Percentiles rank a stretch among this genome's conserved stretches.
phyloP scores from a whole-genome alignment of 306 rosid genomes.

The Lupinus albus region DNA sequence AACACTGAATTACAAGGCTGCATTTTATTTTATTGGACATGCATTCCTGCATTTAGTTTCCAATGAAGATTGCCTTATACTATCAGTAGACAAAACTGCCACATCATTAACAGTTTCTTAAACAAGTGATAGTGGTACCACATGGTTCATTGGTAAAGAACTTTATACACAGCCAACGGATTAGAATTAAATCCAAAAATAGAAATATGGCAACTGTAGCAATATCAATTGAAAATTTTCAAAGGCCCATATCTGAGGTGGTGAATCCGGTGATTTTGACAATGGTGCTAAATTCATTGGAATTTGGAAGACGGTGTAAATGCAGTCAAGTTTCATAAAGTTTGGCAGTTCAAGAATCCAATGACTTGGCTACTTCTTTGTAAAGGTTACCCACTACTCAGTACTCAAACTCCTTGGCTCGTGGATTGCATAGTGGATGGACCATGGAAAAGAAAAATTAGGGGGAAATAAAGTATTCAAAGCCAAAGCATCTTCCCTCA shows the following conservation, averaged over 20 bases:
- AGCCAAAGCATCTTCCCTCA: background rate
- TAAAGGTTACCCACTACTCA: background rate
- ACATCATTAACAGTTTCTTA: slow-evolving; percentile 6
- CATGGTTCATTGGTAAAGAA: slow-evolving; percentile 14
- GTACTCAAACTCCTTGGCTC: background rate
- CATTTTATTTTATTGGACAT: background rate
- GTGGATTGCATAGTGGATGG: slow-evolving; percentile 24
- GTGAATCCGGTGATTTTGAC: slow-evolving; percentile 2
- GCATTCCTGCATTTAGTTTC: slow-evolving; percentile 4
- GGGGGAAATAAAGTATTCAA: background rate
- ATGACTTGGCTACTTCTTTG: no score
- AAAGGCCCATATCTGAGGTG: slow-evolving; percentile 19
- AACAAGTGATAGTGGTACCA: background rate
- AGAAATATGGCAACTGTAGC: background rate
- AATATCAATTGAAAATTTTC: slow-evolving; percentile 9
- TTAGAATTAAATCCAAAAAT: slow-evolving; percentile 11
- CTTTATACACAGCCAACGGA: background rate
- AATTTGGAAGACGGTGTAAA: slow-evolving; percentile 16
- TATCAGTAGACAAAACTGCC: slow-evolving; percentile 8
- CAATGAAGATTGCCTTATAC: background rate
- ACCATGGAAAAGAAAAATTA: background rate
- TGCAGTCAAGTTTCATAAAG: background rate
- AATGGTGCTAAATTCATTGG: background rate
- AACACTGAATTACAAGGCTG: background rate
- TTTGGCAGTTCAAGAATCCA: no score